Evolutionary conservation across 1,139 yeast species (phyloP).

Genomic region (Suhomyces bribrorum): DNA sequence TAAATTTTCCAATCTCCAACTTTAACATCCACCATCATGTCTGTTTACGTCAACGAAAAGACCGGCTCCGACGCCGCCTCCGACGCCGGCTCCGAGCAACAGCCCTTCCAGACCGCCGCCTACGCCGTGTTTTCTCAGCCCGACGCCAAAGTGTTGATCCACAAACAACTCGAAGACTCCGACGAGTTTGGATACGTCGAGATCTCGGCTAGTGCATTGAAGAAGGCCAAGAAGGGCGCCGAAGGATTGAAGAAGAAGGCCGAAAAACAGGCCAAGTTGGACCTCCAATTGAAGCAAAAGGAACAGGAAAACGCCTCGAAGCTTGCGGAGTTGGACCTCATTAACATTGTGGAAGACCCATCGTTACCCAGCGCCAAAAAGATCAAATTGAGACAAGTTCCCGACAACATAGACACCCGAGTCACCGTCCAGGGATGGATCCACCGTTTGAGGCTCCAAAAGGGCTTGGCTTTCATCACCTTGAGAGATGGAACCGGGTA

Average conservation of each 20-base stretch:
- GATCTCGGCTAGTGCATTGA: constrained; percentile 89
- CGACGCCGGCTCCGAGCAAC: constrained; percentile 58
- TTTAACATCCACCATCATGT: constrained; percentile 20
- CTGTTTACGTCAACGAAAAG: constrained; percentile 68
- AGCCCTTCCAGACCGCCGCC: constrained; percentile 82
- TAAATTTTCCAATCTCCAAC: constrained; percentile 7
- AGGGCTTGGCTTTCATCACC: constrained; percentile 87
- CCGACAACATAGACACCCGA: constrained; percentile 58
- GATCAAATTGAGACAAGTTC: constrained; percentile 62
- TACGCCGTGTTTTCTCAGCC: constrained; percentile 65
- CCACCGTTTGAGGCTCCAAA: constrained; percentile 90
- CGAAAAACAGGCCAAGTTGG: constrained; percentile 72
- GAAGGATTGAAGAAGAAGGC: constrained; percentile 89
- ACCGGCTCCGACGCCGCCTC: constrained; percentile 64
- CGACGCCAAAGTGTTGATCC: constrained; percentile 64
- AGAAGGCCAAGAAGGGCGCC: constrained; percentile 95
- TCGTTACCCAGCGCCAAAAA: constrained; percentile 69
- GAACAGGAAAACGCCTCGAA: constrained; percentile 70
- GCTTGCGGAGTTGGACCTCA: constrained; percentile 73
- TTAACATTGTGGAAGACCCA: constrained; percentile 69
- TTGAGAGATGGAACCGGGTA: constrained; percentile 95
- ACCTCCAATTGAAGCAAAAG: constrained; percentile 59
- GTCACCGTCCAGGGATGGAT: constrained; percentile 91
- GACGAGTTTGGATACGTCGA: constrained; percentile 62
- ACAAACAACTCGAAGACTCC: constrained; percentile 62